Evolutionary conservation across 257 asterid genomes (phyloP), one percentile per base, ranked within the genome.

Genomic region (Nicotiana sylvestris): DNA sequence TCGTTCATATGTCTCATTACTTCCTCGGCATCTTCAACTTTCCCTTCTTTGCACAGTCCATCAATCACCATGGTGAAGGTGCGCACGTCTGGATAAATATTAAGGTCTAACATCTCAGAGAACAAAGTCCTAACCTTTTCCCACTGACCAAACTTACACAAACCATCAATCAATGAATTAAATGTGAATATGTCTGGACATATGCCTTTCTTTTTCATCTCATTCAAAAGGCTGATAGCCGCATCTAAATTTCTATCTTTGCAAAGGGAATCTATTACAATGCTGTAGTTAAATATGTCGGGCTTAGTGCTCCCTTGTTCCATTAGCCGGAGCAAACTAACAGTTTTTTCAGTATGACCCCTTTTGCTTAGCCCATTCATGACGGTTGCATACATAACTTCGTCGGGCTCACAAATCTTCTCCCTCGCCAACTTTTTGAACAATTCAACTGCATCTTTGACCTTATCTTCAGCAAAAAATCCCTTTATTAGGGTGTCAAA

Each of bases 321-420:
- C 82, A 78, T 55, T 35, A 81, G 13, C 46, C 66, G 9, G 16
- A 82, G 80, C 56, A 79, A 72, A 33, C 81, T 29, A 6, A 81
- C 0, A 3, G 88, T 88, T 33, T 32, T 46, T 0, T 18, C 4
- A 39, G 89, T 80, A 29, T 58, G 55, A 2, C 90, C 89, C 6
- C 43, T 78, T 74, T 87, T 88, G 69, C 90, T 82, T 2, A 88
- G 83, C 15, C 88, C 91, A 29, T 85, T 61, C 4, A 85, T 55
- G 2, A 86, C 77, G 2, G 72, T 62, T 61, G 15, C 80, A 30
- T 62, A 86, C 12, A 53, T 17, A 25, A 87, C 35, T 5, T 3
- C 62, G 16, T 82, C 1, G 1, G 90, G 87, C 78, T 77, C 85
- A 60, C 90, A 84, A 3, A 82, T 16, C 2, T 82, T 60, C 49